phyloP scores from a whole-genome alignment of 257 asterid species.

The Solanum lignicaule region DNA sequence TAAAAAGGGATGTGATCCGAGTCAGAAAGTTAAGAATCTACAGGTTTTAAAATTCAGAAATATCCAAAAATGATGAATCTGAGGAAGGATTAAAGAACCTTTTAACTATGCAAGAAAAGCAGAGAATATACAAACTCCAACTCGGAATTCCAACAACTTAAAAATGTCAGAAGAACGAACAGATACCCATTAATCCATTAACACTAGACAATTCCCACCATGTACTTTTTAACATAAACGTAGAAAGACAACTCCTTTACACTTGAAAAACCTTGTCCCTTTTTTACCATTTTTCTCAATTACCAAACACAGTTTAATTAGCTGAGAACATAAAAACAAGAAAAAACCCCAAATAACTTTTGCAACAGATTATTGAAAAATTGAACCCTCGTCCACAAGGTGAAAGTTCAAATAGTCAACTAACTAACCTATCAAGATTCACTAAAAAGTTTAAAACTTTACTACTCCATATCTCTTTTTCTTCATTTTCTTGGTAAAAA shows the following conservation, averaged over 20 bases:
- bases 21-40: slow-evolving; percentile 34
- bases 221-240: slow-evolving; percentile 10
- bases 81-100: slow-evolving; percentile 14
- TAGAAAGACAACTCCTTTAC: not conserved
- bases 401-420: not conserved
- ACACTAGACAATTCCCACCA: slow-evolving; percentile 13
- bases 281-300: not conserved
- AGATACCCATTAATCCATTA: slow-evolving; percentile 5
- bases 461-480: not conserved
- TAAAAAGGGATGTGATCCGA: slow-evolving; percentile 33
- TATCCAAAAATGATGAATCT: slow-evolving; percentile 22
- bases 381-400: not conserved
- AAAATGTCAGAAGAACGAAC: slow-evolving; percentile 26
- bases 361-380: not conserved
- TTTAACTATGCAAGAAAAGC: slow-evolving; percentile 18
- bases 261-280: slow-evolving; percentile 6
- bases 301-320: slow-evolving; percentile 5
- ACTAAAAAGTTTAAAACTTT: not conserved
- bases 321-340: not conserved
- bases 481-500: not conserved
- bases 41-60: not conserved
- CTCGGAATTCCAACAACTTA: slow-evolving; percentile 33
- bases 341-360: not conserved
- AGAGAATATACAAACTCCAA: slow-evolving; percentile 33
- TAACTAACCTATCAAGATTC: not conserved